Evolutionary conservation across 768 basidiomycete species (phyloP).

Genomic region (Rhizopogon sp.): DNA sequence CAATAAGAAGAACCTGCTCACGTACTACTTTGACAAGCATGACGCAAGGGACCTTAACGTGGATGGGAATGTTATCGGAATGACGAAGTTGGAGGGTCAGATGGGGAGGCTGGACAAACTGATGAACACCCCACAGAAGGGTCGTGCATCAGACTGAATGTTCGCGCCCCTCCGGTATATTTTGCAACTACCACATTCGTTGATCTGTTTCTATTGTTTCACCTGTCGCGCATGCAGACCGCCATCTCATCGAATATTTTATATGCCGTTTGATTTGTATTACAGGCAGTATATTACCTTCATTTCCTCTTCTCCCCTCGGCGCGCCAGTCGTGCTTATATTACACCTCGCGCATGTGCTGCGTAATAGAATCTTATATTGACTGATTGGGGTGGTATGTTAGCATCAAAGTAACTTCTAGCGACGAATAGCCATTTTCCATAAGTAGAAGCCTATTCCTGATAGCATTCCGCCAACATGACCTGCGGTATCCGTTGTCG

Average conservation of each 20-base stretch:
- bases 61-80: slow-evolving; percentile 36
- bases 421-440: slow-evolving; percentile 24
- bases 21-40: slow-evolving; percentile 88
- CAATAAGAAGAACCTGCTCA: slow-evolving; percentile 86
- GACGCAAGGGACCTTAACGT: slow-evolving; percentile 52
- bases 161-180: background rate
- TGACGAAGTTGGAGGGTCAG: slow-evolving; percentile 74
- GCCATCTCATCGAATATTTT: background rate
- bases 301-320: background rate
- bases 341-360: background rate
- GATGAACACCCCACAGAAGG: slow-evolving; percentile 64
- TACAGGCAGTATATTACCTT: slow-evolving; percentile 6
- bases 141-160: slow-evolving; percentile 10
- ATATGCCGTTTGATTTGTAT: slow-evolving; percentile 1
- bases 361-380: background rate
- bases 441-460: slow-evolving; percentile 50
- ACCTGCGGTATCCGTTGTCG: slow-evolving; percentile 53
- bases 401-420: slow-evolving; percentile 1
- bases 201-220: background rate
- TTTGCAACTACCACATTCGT: background rate
- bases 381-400: no score
- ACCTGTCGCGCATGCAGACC: background rate
- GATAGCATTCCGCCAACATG: slow-evolving; percentile 66
- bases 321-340: background rate
- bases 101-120: slow-evolving; percentile 76